Evolutionary conservation across 768 basidiomycete species (phyloP).

Genomic region (Naganishia antarctica): DNA sequence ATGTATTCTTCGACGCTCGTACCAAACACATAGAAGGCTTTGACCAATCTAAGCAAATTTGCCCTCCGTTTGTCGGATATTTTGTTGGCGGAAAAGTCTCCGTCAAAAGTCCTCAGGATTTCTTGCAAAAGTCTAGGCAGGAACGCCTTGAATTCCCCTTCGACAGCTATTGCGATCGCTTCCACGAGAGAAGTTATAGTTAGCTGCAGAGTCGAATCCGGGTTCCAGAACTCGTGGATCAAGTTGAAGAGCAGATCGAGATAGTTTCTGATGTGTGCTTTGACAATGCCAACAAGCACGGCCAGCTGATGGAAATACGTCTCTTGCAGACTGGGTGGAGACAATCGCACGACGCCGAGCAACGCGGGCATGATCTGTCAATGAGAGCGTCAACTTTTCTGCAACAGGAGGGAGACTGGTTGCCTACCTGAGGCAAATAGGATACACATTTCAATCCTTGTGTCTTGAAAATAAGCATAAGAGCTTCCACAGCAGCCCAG

Average conservation of each 20-base stretch:
- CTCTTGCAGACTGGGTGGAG: slow-evolving; percentile 74
- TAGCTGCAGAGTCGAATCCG: slow-evolving; percentile 65
- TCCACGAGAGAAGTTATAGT: slow-evolving; percentile 90
- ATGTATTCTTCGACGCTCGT: slow-evolving; percentile 96
- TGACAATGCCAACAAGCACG: slow-evolving; percentile 90
- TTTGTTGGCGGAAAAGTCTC: slow-evolving; percentile 41
- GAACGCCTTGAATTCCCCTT: slow-evolving; percentile 96
- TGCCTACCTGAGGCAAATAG: slow-evolving; percentile 79
- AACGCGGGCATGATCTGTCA: slow-evolving; percentile 82
- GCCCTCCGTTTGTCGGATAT: slow-evolving; percentile 62
- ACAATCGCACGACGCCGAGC: slow-evolving; percentile 72
- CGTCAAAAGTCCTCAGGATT: slow-evolving; percentile 63
- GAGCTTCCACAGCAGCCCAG: slow-evolving; percentile 89
- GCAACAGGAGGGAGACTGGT: background rate
- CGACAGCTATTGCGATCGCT: slow-evolving; percentile 83
- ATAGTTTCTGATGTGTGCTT: slow-evolving; percentile 91
- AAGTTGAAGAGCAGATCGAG: slow-evolving; percentile 77
- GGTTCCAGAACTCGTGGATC: slow-evolving; percentile 85
- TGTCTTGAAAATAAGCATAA: slow-evolving; percentile 98
- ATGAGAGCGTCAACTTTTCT: background rate
- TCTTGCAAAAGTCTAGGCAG: slow-evolving; percentile 82
- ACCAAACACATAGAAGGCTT: slow-evolving; percentile 91
- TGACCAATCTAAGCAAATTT: slow-evolving; percentile 72
- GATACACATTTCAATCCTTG: slow-evolving; percentile 93
- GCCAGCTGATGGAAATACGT: slow-evolving; percentile 85